Evolutionary conservation across 2,329 filamentous ascomycete genomes (phyloP), one percentile per base, ranked within the genome.

Genomic region (Helotiales sp.): DNA sequence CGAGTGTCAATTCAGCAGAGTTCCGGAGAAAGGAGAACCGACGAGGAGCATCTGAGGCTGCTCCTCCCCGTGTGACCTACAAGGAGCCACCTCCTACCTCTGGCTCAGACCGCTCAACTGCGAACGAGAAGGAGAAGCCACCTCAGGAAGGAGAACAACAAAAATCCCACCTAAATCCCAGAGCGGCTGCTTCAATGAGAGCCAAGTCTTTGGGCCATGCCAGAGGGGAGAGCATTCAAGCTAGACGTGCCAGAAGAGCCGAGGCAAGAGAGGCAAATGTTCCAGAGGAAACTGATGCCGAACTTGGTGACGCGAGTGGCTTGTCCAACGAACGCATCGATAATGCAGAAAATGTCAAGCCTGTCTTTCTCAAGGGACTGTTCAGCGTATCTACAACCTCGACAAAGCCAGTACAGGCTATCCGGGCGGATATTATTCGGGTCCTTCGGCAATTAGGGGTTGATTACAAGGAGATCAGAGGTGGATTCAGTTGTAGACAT

Each of bases 351-450:
- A 87, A 95, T 68, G 90, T 95, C 62, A 97, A 97, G 78, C 96
- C 96, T 0, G 96, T 98, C 2, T 98, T 91, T 78, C 86, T 99
- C 65, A 99, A 98, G 80, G 96, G 96, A 4, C 85, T 99, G 20
- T 98, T 99, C 81, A 98, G 95, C 75, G 96, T 98, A 63, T 96
- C 93, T 3, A 99, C 96, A 0, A 99, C 96, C 6, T 97, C 93
- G 66, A 96, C 90, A 76, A 97, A 96, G 77, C 93, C 95, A 0
- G 87, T 98, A 11, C 84, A 89, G 0, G 89, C 93, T 67, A 99
- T 99, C 70, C 89, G 95, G 45, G 84, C 89, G 6, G 96, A 99
- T 77, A 92, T 99, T 73, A 96, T 96, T 76, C 87, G 95, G 59
- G 96, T 98, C 2, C 81, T 99, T 61, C 91, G 89, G 72, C 90